These are phyloP conservation scores for Pyrenula aspistea DNA, from an alignment of 495 filamentous ascomycete genomes.

Conservation along the genomic window DNA sequence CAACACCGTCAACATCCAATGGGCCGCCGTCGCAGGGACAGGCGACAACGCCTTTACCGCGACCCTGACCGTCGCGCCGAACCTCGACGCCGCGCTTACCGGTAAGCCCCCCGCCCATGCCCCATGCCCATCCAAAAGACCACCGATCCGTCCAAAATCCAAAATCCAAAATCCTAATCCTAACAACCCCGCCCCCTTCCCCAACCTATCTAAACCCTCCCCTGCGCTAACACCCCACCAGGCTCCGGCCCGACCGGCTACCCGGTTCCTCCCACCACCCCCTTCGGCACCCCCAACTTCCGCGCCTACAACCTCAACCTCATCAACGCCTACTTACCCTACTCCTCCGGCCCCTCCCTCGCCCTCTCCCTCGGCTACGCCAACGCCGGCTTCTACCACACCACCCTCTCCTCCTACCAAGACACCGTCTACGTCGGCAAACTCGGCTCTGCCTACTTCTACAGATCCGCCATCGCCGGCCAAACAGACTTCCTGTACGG, in stretches of 20 bases:
- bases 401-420: conserved; percentile 45
- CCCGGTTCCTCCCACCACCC: conserved; percentile 41
- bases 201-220: too few species aligned
- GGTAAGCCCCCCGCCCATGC: too few species aligned
- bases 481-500: conserved; percentile 49
- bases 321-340: conserved; percentile 39
- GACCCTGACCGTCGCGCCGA: conserved; percentile 42
- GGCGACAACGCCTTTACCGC: conserved; percentile 46
- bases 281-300: conserved; percentile 45
- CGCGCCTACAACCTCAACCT: conserved; percentile 49
- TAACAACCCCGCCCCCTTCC: too few species aligned
- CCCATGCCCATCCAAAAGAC: too few species aligned
- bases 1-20: conserved; percentile 37
- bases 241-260: conserved; percentile 44
- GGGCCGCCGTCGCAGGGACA: conserved; percentile 31
- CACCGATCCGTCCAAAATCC: too few species aligned
- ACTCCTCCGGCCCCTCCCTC: conserved; percentile 39
- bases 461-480: conserved; percentile 39
- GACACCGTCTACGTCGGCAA: conserved; percentile 54
- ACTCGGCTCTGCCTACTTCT: conserved; percentile 47
- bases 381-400: conserved; percentile 48
- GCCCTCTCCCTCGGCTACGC: conserved; percentile 42
- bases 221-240: too few species aligned
- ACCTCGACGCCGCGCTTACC: conserved; percentile 41
- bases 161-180: too few species aligned